These are phyloP conservation scores for Cercospora zeae-maydis DNA, from an alignment of 2,329 filamentous ascomycete genomes.

Conservation along the genomic window DNA sequence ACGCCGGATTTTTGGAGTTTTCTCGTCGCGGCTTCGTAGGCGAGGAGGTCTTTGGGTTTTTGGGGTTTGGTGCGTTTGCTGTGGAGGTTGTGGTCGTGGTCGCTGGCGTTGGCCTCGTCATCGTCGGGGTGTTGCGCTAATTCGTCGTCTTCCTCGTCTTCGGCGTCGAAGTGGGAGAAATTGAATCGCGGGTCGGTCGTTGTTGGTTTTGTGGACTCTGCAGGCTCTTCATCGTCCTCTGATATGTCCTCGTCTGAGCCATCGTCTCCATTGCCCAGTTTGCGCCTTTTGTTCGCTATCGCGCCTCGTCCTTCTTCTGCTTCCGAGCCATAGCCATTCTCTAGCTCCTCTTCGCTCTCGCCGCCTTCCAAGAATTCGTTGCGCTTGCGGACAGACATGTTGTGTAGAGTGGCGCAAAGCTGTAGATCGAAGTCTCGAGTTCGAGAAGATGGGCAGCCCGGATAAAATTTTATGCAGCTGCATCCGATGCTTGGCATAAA, in stretches of 20 bases:
- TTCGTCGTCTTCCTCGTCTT: constrained; percentile 30
- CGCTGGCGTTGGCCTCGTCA: constrained; percentile 19
- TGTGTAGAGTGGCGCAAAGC: not conserved
- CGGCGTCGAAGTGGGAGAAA: constrained; percentile 13
- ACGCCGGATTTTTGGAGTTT: constrained; percentile 72
- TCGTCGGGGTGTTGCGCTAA: not conserved
- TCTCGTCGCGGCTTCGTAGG: constrained; percentile 61
- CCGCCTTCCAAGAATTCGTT: constrained; percentile 65
- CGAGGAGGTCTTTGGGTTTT: constrained; percentile 57
- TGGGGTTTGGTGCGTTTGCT: constrained; percentile 9
- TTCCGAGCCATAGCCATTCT: constrained; percentile 63
- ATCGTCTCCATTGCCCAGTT: constrained; percentile 48
- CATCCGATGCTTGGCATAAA: not conserved
- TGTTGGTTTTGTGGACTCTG: not conserved
- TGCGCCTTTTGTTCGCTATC: constrained; percentile 59
- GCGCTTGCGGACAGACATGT: constrained; percentile 66
- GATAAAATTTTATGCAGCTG: constrained; percentile 1
- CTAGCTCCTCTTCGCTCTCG: constrained; percentile 44
- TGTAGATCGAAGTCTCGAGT: not conserved
- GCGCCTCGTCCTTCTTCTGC: constrained; percentile 64
- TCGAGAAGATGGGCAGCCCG: not conserved
- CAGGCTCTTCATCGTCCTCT: constrained; percentile 22
- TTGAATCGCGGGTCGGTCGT: constrained; percentile 18
- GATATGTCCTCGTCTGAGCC: constrained; percentile 23
- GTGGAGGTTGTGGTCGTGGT: constrained; percentile 15